A percentile compares a stretch with the other conserved stretches of the same genome.
These are phyloP conservation scores for Zelonia costaricensis DNA, from an alignment of 208 protist genomes.

Conservation along the genomic window DNA sequence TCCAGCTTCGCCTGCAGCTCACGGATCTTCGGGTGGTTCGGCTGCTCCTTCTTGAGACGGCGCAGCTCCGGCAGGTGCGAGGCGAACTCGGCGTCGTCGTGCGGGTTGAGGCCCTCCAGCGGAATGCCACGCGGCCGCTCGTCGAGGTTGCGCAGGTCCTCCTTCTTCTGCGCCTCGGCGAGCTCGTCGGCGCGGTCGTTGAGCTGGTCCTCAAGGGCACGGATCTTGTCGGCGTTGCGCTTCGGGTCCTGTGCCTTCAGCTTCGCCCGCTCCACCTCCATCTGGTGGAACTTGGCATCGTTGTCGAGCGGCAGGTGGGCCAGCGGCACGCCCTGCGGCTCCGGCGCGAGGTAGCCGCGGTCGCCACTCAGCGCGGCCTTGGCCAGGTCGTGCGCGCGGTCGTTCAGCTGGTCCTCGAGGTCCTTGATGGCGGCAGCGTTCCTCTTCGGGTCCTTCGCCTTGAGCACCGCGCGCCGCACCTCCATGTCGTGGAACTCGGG, in stretches of 20 bases:
- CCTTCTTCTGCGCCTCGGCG: slow-evolving; percentile 47
- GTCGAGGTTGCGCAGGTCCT: slow-evolving; percentile 62
- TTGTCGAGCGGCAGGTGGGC: slow-evolving; percentile 64
- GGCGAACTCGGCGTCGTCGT: slow-evolving; percentile 61
- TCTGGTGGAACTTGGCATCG: slow-evolving; percentile 53
- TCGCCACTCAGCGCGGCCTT: slow-evolving; percentile 49
- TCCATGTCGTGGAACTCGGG: slow-evolving; percentile 73
- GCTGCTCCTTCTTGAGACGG: slow-evolving; percentile 60
- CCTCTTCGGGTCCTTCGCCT: slow-evolving; percentile 45
- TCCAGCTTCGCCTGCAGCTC: slow-evolving; percentile 55
- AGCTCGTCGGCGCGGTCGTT: slow-evolving; percentile 67
- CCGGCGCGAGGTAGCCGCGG: slow-evolving; percentile 64
- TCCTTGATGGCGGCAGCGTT: slow-evolving; percentile 57
- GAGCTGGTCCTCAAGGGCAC: slow-evolving; percentile 60
- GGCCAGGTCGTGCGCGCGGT: slow-evolving; percentile 69
- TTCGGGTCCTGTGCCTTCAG: slow-evolving; percentile 64
- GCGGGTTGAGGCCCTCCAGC: slow-evolving; percentile 52
- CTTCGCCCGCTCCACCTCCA: slow-evolving; percentile 77
- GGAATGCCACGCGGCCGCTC: slow-evolving; percentile 60
- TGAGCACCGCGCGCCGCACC: slow-evolving; percentile 59
- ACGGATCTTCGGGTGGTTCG: slow-evolving; percentile 45
- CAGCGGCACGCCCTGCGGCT: slow-evolving; percentile 70
- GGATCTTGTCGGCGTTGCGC: slow-evolving; percentile 52
- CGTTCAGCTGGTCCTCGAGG: slow-evolving; percentile 60
- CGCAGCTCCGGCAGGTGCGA: slow-evolving; percentile 63